phyloP scores from a whole-genome alignment of 2,329 filamentous ascomycete species.

The Fusarium equiseti region DNA sequence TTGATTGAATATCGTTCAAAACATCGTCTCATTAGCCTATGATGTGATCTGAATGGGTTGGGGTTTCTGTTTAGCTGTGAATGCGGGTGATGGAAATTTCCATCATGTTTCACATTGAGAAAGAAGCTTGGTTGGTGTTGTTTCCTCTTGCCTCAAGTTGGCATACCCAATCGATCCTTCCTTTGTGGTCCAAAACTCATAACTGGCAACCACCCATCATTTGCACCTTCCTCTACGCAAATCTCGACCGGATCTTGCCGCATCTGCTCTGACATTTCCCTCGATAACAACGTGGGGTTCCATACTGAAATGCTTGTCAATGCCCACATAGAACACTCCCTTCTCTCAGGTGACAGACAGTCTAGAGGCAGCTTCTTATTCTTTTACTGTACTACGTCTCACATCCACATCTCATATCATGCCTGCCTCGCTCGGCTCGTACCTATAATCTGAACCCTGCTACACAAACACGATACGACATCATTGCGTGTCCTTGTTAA shows the following conservation, averaged over 20 bases:
- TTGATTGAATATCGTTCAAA: slow-evolving; percentile 16
- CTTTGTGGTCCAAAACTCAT: not conserved
- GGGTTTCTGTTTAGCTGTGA: not conserved
- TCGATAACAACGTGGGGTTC: slow-evolving; percentile 35
- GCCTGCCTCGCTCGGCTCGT: slow-evolving; percentile 1
- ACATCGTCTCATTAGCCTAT: not conserved
- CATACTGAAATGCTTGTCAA: slow-evolving; percentile 15
- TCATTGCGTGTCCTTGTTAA: slow-evolving; percentile 18
- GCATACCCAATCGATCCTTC: not conserved
- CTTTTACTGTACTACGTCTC: slow-evolving; percentile 29
- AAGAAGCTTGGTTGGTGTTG: slow-evolving; percentile 13
- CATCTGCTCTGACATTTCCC: slow-evolving; percentile 12
- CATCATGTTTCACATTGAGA: slow-evolving; percentile 24
- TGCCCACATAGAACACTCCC: slow-evolving; percentile 18
- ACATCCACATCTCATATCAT: slow-evolving; percentile 16
- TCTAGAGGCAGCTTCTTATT: slow-evolving; percentile 25
- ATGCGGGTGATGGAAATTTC: not conserved
- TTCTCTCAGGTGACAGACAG: slow-evolving; percentile 4
- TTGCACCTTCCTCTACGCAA: not conserved
- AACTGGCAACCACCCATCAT: not conserved
- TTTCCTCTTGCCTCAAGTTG: slow-evolving; percentile 35
- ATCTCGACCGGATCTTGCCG: slow-evolving; percentile 34
- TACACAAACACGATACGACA: slow-evolving; percentile 11
- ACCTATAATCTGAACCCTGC: not conserved
- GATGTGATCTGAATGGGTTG: not conserved